Conservation (phyloP, 495 filamentous ascomycete genomes). For the Penicillium verhagenii region DNA sequence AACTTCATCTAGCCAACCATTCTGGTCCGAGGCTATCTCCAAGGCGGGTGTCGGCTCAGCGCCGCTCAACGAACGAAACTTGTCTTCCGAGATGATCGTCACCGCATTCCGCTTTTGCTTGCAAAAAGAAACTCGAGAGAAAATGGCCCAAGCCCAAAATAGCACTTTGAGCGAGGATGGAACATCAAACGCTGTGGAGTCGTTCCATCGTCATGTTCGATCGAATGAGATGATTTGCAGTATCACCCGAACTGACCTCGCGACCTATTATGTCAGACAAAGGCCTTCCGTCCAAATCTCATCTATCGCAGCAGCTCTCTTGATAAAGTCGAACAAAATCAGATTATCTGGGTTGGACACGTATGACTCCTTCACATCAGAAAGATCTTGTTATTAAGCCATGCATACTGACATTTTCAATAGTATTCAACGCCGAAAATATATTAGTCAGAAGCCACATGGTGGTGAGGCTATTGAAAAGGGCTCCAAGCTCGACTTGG, state of each 20-base stretch:
- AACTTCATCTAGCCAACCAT: not conserved
- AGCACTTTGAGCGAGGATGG: not conserved
- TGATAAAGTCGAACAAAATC: not conserved
- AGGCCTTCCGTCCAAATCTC: not conserved
- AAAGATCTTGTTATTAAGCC: not conserved
- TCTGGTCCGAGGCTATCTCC: not conserved
- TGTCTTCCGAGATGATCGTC: not conserved
- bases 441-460: not conserved
- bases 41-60: not conserved
- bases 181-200: not conserved
- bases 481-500: not conserved
- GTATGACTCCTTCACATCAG: not conserved
- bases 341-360: not conserved
- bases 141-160: not conserved
- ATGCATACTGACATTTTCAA: not conserved
- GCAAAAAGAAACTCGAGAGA: not conserved
- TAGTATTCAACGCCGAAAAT: not conserved
- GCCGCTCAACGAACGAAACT: not conserved
- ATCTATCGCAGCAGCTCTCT: not conserved
- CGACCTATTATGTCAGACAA: not conserved
- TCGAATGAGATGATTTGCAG: not conserved
- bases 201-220: not conserved
- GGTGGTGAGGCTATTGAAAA: not conserved
- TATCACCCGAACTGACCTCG: not conserved
- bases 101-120: not conserved